Evolutionary conservation across 192 early-diverging fungal genomes (phyloP).

Genomic region (Paraglomus brasilianum): DNA sequence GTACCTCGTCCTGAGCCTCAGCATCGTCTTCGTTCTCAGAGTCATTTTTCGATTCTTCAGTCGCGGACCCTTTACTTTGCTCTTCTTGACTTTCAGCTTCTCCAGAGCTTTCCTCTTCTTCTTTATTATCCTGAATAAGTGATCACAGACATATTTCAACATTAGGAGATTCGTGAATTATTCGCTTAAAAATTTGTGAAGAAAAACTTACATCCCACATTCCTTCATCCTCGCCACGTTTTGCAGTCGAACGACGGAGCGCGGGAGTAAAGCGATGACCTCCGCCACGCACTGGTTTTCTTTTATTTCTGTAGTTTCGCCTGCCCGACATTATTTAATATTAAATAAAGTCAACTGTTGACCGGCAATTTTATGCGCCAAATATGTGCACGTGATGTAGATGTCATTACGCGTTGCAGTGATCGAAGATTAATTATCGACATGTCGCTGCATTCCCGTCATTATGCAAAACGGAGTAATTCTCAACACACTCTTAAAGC

Average conservation of each 20-base stretch:
- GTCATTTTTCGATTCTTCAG: not conserved
- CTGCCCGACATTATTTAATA: conserved; percentile 5
- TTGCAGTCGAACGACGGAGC: not conserved
- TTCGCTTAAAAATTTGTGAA: not conserved
- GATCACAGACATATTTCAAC: not conserved
- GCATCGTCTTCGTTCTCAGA: not conserved
- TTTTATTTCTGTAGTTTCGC: not conserved
- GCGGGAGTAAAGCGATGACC: conserved; percentile 20
- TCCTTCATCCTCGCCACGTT: conserved; percentile 10
- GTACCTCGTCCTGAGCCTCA: not conserved
- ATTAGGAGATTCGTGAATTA: not conserved
- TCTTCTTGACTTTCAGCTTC: conserved; percentile 11
- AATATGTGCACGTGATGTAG: no score
- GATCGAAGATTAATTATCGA: no score
- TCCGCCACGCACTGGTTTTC: conserved; percentile 14
- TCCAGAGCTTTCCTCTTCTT: conserved; percentile 1
- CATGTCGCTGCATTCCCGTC: no score
- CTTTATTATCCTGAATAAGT: conserved; percentile 4
- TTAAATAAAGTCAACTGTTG: no score
- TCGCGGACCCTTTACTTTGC: not conserved
- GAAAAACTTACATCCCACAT: conserved; percentile 10
- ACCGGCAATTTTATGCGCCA: no score
- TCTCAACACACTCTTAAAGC: no score
- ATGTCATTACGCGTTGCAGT: no score
- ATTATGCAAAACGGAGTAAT: no score